phyloP scores from a whole-genome alignment of 495 filamentous ascomycete genomes.

The Diplogelasinospora grovesii region DNA sequence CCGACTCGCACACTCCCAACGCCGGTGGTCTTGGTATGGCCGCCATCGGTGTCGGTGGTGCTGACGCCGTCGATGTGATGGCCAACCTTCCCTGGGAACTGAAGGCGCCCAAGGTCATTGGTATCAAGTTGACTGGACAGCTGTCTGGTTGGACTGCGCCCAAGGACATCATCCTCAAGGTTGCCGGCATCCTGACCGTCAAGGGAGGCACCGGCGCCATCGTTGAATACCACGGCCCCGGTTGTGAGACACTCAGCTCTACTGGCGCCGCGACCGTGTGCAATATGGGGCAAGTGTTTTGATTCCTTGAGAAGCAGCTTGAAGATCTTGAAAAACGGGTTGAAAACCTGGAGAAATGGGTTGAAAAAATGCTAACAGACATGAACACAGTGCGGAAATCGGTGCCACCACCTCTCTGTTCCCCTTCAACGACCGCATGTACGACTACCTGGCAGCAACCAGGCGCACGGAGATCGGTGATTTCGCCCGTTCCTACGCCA shows the following conservation, averaged over 20 bases:
- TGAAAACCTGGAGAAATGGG: too few relatives aligned
- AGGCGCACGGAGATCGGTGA: constrained; percentile 89
- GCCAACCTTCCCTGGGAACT: constrained; percentile 96
- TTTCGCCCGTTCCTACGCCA: constrained; percentile 75
- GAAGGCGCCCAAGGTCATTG: constrained; percentile 96
- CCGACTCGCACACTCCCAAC: constrained; percentile 98
- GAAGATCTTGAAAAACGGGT: too few relatives aligned
- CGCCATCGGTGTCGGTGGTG: constrained; percentile 97
- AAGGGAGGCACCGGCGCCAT: constrained; percentile 98
- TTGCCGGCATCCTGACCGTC: constrained; percentile 93
- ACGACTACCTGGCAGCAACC: constrained; percentile 89
- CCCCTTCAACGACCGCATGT: constrained; percentile 97
- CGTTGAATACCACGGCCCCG: constrained; percentile 85
- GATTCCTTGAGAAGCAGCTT: too few relatives aligned
- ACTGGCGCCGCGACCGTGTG: constrained; percentile 66
- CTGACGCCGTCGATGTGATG: constrained; percentile 98
- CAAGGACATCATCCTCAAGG: constrained; percentile 98
- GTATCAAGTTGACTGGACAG: constrained; percentile 86
- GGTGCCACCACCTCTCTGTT: constrained; percentile 97
- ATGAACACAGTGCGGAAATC: constrained; percentile 77
- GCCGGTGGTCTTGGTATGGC: constrained; percentile 94
- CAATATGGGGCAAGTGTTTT: constrained; percentile 54
- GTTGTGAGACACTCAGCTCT: constrained; percentile 58
- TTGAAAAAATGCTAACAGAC: too few relatives aligned
- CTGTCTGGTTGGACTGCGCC: constrained; percentile 91